These are phyloP conservation scores for Leonotis leonurus DNA, from an alignment of 257 asterid species.

Conservation along the genomic window DNA sequence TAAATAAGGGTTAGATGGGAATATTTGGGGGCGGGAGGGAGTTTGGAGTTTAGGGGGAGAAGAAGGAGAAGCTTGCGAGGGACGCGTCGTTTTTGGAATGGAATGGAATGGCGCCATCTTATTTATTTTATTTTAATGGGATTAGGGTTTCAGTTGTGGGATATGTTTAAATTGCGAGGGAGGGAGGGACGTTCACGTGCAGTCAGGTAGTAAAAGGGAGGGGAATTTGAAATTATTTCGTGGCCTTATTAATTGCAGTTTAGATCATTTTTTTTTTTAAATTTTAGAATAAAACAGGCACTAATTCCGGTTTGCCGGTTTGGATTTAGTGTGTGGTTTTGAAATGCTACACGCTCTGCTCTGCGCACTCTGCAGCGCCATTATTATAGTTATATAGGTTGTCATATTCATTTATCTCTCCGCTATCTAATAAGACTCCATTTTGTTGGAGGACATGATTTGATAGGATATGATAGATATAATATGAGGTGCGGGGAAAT, in stretches of 20 bases:
- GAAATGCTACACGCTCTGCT: not conserved
- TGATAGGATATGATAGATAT: too few species aligned
- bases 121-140: not conserved
- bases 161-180: too few species aligned
- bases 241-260: not conserved
- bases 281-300: too few species aligned
- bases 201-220: too few species aligned
- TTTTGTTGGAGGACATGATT: too few species aligned
- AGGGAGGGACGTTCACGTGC: too few species aligned
- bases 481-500: too few species aligned
- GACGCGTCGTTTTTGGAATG: not conserved
- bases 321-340: too few species aligned
- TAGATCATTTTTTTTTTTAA: too few species aligned
- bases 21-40: not conserved
- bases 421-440: too few species aligned
- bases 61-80: constrained; percentile 12
- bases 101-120: constrained; percentile 2
- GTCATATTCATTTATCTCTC: too few species aligned
- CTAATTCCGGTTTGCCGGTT: too few species aligned
- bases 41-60: constrained; percentile 11
- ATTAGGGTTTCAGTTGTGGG: not conserved
- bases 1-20: constrained; percentile 7
- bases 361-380: not conserved
- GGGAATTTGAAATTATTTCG: not conserved
- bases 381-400: not conserved